phyloP scores from a whole-genome alignment of 2,329 filamentous ascomycete genomes.

The Sclerotinia spermophila region DNA sequence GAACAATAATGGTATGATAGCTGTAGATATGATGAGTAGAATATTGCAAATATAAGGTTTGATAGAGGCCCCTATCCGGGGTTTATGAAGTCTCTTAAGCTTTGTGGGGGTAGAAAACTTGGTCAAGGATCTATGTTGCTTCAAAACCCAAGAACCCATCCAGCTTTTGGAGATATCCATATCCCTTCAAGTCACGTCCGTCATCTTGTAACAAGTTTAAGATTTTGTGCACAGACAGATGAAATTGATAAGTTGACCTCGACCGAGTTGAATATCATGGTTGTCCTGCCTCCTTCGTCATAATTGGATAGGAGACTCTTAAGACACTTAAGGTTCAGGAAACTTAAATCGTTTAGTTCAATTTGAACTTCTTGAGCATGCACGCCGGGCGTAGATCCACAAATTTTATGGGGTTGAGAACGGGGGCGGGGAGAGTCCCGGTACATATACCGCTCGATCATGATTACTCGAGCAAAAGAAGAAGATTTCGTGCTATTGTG shows the following conservation, averaged over 20 bases:
- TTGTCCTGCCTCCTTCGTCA: neutral
- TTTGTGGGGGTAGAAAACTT: neutral
- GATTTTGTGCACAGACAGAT: constrained; percentile 7
- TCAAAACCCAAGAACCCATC: neutral
- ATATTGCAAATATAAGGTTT: neutral
- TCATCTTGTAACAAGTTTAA: constrained; percentile 1
- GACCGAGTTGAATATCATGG: neutral
- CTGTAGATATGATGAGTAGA: neutral
- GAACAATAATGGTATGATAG: neutral
- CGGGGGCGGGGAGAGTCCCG: neutral
- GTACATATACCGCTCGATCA: too few species aligned
- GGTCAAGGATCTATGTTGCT: neutral
- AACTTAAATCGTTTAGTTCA: neutral
- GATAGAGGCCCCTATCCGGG: neutral
- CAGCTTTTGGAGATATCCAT: neutral
- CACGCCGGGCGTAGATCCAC: neutral
- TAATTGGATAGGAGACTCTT: neutral
- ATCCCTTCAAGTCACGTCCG: constrained; percentile 6
- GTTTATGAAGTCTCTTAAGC: constrained; percentile 1
- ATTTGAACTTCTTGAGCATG: neutral
- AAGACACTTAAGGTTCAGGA: too few species aligned
- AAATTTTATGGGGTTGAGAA: neutral
- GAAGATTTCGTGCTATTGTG: neutral
- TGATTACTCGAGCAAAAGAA: neutral
- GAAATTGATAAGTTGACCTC: neutral